Evolutionary conservation across 352 stramenopile genomes (phyloP), one percentile per base, ranked within the genome.

Genomic region (Globisporangium abappressorium): DNA sequence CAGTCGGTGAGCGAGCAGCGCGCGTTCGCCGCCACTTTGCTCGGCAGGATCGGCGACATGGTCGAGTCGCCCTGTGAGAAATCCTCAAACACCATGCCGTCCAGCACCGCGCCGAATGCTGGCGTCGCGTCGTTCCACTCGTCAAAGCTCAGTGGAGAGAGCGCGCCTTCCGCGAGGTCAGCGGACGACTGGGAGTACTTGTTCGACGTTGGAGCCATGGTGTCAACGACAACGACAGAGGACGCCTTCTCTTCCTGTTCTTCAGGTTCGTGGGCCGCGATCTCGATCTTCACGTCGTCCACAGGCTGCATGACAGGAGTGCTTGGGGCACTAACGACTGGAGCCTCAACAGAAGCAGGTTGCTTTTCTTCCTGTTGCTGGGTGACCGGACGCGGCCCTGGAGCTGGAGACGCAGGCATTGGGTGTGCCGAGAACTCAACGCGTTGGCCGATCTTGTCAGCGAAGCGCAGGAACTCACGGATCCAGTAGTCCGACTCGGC

Each of bases 401-500:
- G 53, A 8, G 59, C 53, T 22, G 74, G 71, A 12, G 68, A 77
- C 54, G 69, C 43, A 5, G 60, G 58, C 41, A 70, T 54, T 6
- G 71, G 66, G 8, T 70, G 30, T 9, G 61, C 57, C 8, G 64
- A 59, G 28, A 89, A 74, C 60, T 84, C 76, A 43, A 92, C 73
- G 7, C 68, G 70, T 59, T 94, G 85, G 24, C 77, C 80, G 36
- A 93, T 87, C 55, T 81, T 81, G 43, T 77, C 75, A 57, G 80
- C 81, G 66, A 94, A 92, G 65, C 79, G 81, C 55, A 85, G 66
- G 57, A 91, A 89, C 62, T 91, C 81, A 5, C 71, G 75, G 61
- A 86, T 77, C 85, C 84, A 92, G 55, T 90, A 94, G 66, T 90
- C 80, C 7, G 76, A 75, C 64, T 92, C 84, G n/a, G 78, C 74